phyloP scores from a whole-genome alignment of 495 filamentous ascomycete species.

The Hypoxylon intermedium region DNA sequence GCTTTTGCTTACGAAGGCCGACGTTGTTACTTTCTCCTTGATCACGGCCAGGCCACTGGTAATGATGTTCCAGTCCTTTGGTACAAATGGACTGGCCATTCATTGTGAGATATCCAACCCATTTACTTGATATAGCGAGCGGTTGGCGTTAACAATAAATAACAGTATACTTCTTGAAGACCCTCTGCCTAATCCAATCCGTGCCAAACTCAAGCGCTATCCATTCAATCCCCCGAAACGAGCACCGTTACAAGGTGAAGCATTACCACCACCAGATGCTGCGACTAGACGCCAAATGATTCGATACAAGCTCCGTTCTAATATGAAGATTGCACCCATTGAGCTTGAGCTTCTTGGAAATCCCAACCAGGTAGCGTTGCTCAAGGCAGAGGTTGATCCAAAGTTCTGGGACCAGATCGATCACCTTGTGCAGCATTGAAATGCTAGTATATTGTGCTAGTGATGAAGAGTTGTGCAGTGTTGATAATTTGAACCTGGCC shows the following conservation, averaged over 20 bases:
- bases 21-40: conserved; percentile 26
- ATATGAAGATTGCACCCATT: conserved; percentile 4
- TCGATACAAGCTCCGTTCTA: conserved; percentile 3
- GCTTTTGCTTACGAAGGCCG: conserved; percentile 23
- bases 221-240: not conserved
- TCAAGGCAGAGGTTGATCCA: conserved; percentile 5
- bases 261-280: not conserved
- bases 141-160: too few species aligned
- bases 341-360: conserved; percentile 13
- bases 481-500: too few species aligned
- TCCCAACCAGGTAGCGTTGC: conserved; percentile 1
- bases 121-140: not conserved
- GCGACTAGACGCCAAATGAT: conserved; percentile 23
- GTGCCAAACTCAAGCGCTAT: not conserved
- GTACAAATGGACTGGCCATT: conserved; percentile 30
- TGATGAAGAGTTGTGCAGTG: too few species aligned
- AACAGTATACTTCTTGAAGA: not conserved
- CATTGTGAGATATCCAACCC: not conserved
- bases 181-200: not conserved
- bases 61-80: conserved; percentile 22
- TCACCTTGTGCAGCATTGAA: too few species aligned
- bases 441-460: too few species aligned
- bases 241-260: not conserved
- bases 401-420: conserved; percentile 7
- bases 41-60: conserved; percentile 25